Conservation (phyloP, 352 stramenopile genomes). For the Albugo laibachii region DNA sequence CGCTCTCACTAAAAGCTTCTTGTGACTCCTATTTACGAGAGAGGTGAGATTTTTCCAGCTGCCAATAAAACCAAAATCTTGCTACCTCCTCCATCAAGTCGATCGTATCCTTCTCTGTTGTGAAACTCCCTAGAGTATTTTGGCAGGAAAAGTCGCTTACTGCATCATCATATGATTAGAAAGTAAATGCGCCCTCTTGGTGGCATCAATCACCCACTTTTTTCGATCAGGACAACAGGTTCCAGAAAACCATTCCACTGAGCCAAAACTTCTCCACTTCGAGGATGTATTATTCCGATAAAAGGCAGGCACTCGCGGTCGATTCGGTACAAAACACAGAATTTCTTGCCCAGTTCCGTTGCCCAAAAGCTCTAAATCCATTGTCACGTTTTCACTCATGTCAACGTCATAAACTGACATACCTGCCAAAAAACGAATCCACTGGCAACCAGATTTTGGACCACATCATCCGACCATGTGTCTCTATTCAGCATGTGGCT, state of each 20-base stretch:
- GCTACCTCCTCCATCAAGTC: neutral
- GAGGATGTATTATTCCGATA: slow-evolving; percentile 59
- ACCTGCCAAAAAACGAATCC: slow-evolving; percentile 92
- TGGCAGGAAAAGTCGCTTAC: neutral
- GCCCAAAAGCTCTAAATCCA: slow-evolving; percentile 39
- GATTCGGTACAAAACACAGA: slow-evolving; percentile 65
- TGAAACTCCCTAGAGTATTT: neutral
- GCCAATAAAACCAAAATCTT: neutral
- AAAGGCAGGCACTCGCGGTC: slow-evolving; percentile 38
- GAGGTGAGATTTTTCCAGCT: neutral
- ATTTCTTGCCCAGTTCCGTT: slow-evolving; percentile 65
- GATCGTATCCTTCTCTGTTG: neutral
- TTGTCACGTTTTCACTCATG: too few relatives aligned
- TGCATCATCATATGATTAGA: neutral
- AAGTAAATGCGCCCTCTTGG: slow-evolving; percentile 1
- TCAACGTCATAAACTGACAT: neutral
- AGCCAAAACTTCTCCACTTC: slow-evolving; percentile 42
- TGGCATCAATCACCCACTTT: slow-evolving; percentile 18
- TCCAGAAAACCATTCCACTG: slow-evolving; percentile 55
- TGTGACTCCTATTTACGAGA: neutral
- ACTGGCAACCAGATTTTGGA: slow-evolving; percentile 85
- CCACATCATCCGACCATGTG: slow-evolving; percentile 89
- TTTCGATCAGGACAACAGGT: slow-evolving; percentile 44
- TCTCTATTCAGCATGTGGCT: slow-evolving; percentile 92
- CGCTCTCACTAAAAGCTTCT: slow-evolving; percentile 18